Percentiles rank a stretch among this genome's conserved stretches.
Conservation (phyloP, 2,329 filamentous ascomycete genomes). For the Sporothrix globosa region DNA sequence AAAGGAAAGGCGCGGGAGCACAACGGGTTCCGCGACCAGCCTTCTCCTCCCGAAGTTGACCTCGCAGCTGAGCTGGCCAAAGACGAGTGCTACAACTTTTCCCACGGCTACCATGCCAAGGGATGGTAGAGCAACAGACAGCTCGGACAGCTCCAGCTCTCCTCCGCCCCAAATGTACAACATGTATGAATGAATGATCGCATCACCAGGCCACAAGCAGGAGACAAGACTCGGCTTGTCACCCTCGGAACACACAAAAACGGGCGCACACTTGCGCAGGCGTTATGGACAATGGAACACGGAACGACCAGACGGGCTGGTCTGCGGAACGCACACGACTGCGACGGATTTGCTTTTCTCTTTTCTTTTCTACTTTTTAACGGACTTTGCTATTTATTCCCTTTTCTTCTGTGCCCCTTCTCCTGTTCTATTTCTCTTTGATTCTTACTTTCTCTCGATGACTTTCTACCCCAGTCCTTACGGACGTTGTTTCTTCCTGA, state of each 20-base stretch:
- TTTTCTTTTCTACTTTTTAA: neutral
- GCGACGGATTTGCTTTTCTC: neutral
- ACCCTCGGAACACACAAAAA: neutral
- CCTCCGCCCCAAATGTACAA: neutral
- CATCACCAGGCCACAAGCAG: no score
- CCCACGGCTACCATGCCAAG: conserved; percentile 31
- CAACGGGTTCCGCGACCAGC: neutral
- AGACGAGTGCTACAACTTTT: conserved; percentile 29
- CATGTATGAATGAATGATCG: neutral
- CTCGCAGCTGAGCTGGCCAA: conserved; percentile 30
- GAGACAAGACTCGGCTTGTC: neutral
- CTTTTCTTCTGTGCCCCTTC: neutral
- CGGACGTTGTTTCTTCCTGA: neutral
- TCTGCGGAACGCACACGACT: neutral
- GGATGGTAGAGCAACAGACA: conserved; percentile 30
- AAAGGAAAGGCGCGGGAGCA: neutral
- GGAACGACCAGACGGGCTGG: conserved; percentile 13
- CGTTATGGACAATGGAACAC: neutral
- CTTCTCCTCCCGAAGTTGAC: neutral
- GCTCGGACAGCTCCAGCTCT: neutral
- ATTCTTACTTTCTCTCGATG: neutral
- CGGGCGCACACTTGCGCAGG: conserved; percentile 13
- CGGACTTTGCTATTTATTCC: neutral
- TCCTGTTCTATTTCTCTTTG: neutral
- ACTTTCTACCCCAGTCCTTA: neutral